Conservation (phyloP, 352 stramenopile genomes). For the Phytophthora cryptogea region DNA sequence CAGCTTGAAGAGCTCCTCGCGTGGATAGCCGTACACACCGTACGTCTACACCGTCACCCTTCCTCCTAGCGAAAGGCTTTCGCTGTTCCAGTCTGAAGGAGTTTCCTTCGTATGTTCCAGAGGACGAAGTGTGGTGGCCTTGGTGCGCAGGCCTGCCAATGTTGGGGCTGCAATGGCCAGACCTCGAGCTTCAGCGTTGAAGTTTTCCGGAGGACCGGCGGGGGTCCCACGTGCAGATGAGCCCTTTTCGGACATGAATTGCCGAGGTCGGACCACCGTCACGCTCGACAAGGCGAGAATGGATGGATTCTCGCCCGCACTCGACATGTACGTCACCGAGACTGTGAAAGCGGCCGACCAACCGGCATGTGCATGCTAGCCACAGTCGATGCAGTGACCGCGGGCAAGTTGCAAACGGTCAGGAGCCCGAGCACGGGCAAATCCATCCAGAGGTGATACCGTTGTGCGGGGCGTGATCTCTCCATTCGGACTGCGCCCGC, state of each 20-base stretch:
- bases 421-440: not conserved
- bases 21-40: slow-evolving; percentile 28
- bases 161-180: not conserved
- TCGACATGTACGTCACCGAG: slow-evolving; percentile 2
- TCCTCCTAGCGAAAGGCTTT: slow-evolving; percentile 19
- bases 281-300: slow-evolving; percentile 1
- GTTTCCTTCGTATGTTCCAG: too few relatives aligned
- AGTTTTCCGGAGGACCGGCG: slow-evolving; percentile 5
- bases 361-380: not conserved
- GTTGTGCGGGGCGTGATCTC: slow-evolving; percentile 1
- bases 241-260: slow-evolving; percentile 16
- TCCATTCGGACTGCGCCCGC: not conserved
- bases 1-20: slow-evolving; percentile 13
- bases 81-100: not conserved
- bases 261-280: slow-evolving; percentile 22
- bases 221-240: slow-evolving; percentile 33
- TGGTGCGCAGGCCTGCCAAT: too few relatives aligned
- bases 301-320: slow-evolving; percentile 3
- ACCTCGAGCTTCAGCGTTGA: slow-evolving; percentile 7
- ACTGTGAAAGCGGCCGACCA: not conserved
- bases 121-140: too few relatives aligned
- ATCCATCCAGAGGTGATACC: not conserved
- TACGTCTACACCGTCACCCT: slow-evolving; percentile 9
- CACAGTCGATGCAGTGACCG: not conserved
- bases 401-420: not conserved